These are phyloP conservation scores for Nidula niveotomentosa DNA, from an alignment of 1,284 basidiomycete genomes.

Conservation along the genomic window DNA sequence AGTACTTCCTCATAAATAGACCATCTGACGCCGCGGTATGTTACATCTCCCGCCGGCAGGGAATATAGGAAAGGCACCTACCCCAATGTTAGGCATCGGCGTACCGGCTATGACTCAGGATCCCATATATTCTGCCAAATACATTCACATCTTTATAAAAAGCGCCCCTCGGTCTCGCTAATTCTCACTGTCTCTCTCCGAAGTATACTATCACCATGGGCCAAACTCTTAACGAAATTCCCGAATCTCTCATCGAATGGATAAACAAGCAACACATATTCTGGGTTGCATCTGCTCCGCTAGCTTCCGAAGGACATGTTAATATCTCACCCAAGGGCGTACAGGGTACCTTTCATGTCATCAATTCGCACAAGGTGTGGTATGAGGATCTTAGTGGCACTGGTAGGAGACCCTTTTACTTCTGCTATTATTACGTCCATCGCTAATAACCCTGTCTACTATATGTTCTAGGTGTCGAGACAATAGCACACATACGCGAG, in stretches of 20 bases:
- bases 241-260: slow-evolving; percentile 44
- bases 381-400: slow-evolving; percentile 62
- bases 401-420: slow-evolving; percentile 30
- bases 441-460: no score
- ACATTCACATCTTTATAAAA: no score
- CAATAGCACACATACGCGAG: slow-evolving; percentile 57
- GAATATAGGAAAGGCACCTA: not conserved
- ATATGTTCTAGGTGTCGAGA: slow-evolving; percentile 45
- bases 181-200: not conserved
- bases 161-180: no score
- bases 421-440: no score
- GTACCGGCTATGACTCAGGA: no score
- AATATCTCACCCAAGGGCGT: slow-evolving; percentile 56
- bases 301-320: slow-evolving; percentile 45
- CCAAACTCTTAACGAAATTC: slow-evolving; percentile 41
- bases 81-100: not conserved
- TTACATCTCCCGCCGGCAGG: not conserved
- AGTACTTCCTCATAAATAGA: not conserved
- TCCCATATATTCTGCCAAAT: no score
- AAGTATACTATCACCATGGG: slow-evolving; percentile 19
- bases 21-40: not conserved
- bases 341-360: slow-evolving; percentile 48
- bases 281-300: slow-evolving; percentile 58
- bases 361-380: slow-evolving; percentile 49
- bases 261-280: slow-evolving; percentile 54